phyloP scores from a whole-genome alignment of 1,284 basidiomycete species.

The Flammula alnicola region DNA sequence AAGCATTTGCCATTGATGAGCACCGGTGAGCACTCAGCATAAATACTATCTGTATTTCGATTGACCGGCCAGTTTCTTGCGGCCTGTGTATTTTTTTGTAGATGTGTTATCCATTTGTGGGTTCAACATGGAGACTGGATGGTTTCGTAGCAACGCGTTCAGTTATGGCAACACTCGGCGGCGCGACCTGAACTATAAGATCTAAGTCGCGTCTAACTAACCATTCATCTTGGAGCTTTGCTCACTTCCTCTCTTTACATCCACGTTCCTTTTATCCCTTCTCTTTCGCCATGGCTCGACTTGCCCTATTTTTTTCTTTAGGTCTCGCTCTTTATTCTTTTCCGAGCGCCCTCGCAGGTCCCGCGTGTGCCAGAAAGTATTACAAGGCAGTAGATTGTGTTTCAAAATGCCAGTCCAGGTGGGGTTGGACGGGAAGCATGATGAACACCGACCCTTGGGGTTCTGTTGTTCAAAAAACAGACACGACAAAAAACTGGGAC shows the following conservation, averaged over 20 bases:
- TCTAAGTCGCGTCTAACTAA: not conserved
- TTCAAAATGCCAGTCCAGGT: conserved; percentile 45
- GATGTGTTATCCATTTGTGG: too few species aligned
- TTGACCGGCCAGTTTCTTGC: too few species aligned
- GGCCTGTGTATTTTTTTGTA: too few species aligned
- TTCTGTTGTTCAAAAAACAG: conserved; percentile 43
- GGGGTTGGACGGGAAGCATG: conserved; percentile 55
- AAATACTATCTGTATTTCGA: too few species aligned
- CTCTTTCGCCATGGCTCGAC: conserved; percentile 44
- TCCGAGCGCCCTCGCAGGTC: conserved; percentile 48
- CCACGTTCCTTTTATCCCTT: conserved; percentile 39
- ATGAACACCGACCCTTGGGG: conserved; percentile 64
- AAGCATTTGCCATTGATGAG: too few species aligned
- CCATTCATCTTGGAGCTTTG: conserved; percentile 7
- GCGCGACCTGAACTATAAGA: conserved; percentile 1
- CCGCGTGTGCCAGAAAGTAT: conserved; percentile 51
- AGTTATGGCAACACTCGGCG: conserved; percentile 3
- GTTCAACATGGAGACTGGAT: too few species aligned
- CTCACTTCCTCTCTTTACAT: conserved; percentile 31
- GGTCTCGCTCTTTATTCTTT: conserved; percentile 43
- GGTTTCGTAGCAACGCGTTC: conserved; percentile 28
- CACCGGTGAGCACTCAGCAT: too few species aligned
- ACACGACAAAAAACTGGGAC: conserved; percentile 31
- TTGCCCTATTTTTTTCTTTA: conserved; percentile 43
- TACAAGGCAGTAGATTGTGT: conserved; percentile 44